Conservation (phyloP, 176 grass and related monocot genomes). For the Raddia distichophylla region DNA sequence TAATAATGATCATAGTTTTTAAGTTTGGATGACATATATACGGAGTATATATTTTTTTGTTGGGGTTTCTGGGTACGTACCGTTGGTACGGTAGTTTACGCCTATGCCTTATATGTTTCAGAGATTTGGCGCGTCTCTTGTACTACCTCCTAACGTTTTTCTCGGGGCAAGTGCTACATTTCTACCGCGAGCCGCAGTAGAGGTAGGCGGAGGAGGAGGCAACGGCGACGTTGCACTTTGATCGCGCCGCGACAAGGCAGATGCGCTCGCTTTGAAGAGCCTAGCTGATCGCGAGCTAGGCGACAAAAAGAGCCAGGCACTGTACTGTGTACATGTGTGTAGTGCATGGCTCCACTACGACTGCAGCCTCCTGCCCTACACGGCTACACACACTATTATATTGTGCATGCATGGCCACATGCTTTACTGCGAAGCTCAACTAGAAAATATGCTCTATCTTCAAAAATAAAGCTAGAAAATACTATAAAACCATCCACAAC, state of each 20-base stretch:
- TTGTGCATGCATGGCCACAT: no score
- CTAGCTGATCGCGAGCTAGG: not conserved
- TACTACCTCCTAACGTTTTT: not conserved
- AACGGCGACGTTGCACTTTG: slow-evolving; percentile 22
- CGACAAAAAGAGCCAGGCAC: not conserved
- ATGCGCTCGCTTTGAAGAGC: not conserved
- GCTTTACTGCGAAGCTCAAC: no score
- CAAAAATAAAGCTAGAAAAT: no score
- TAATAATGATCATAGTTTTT: no score
- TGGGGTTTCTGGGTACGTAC: no score
- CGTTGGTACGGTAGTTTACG: not conserved
- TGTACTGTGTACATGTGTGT: no score
- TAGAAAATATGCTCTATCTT: no score
- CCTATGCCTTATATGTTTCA: not conserved
- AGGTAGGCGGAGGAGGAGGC: not conserved
- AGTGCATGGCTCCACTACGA: not conserved
- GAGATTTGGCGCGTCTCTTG: slow-evolving; percentile 15
- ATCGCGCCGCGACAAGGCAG: slow-evolving; percentile 37
- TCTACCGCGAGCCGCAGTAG: not conserved
- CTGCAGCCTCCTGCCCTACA: not conserved
- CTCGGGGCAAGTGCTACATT: not conserved
- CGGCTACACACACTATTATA: no score
- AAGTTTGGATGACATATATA: no score
- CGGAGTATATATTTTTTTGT: slow-evolving; percentile 43
- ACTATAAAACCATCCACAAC: no score